Evolutionary conservation across 805 yeast species (phyloP), one percentile per base, ranked within the genome.

Genomic region (Zygotorulaspora florentina): DNA sequence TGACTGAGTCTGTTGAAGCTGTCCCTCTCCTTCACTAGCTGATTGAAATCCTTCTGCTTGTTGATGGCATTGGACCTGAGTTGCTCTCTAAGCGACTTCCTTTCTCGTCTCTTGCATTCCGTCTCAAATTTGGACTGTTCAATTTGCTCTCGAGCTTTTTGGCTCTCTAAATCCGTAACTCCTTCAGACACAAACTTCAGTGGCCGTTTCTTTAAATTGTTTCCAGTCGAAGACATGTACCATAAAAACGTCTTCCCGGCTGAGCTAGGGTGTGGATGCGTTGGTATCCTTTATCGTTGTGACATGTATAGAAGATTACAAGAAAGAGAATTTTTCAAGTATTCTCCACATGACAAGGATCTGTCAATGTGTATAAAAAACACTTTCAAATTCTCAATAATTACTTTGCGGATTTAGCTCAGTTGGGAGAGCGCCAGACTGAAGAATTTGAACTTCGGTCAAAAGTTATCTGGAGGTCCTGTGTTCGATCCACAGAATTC

Each of bases 401-500:
- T 8, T 31, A 7, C 11, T 8, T 18, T 18, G 71, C 71, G 68
- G 70, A 58, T 66, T 66, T 67, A 66, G 71, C 71, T 66, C 70
- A 67, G 70, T 63, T 61, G 70, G 70, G 70, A 67, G 70, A 67
- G 72, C 71, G 71, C 67, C 69, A 66, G 70, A 66, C 70, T 66
- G 70, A 66, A 67, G 69, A 55, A 15, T 18, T 8, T 28, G 33
- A 43, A 48, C 42, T 50, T 47, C 43, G 51, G 47, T 47, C 31
- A 36, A 41, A 31, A 42, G 52, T 39, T 30, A 62, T 67, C 70
- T 81, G 86, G 77, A 83, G 87, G 88, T 81, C 86, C 83, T 80
- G 87, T 79, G 87, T 83, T 83, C 87, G 83, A 82, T 80, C 87
- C 87, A 79, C 87, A 80, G 78, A 77, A 75, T 66, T 75, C 80